Conservation (phyloP, 192 early-diverging fungal species). For the Mortierella hygrophila region DNA sequence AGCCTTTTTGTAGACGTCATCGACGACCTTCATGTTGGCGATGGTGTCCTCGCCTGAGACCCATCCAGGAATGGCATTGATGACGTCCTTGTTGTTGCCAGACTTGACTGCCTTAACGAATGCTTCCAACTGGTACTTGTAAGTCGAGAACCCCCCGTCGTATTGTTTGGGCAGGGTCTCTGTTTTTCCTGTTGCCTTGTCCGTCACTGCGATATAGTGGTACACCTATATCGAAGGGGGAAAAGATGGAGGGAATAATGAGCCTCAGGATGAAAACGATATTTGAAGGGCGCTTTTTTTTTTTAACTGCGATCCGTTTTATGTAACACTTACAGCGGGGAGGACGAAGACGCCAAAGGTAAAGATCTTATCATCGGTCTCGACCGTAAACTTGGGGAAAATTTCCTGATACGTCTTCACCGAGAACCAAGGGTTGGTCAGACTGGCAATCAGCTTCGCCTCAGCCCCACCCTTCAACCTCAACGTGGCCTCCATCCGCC, state of each 20-base stretch:
- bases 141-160: constrained; percentile 33
- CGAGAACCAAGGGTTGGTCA: constrained; percentile 36
- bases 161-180: constrained; percentile 42
- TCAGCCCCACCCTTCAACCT: constrained; percentile 14
- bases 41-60: constrained; percentile 39
- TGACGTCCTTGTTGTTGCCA: constrained; percentile 4
- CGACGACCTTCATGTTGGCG: constrained; percentile 46
- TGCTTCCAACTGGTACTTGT: constrained; percentile 51
- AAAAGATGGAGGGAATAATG: not conserved
- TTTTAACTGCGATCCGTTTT: no score
- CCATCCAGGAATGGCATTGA: constrained; percentile 39
- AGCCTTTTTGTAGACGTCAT: constrained; percentile 22
- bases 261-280: not conserved
- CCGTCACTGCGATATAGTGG: constrained; percentile 46
- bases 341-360: constrained; percentile 39
- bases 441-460: constrained; percentile 19
- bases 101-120: constrained; percentile 46
- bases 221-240: constrained; percentile 15
- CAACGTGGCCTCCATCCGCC: constrained; percentile 26
- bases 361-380: constrained; percentile 53
- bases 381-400: constrained; percentile 16
- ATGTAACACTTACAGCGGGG: constrained; percentile 21
- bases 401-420: constrained; percentile 20
- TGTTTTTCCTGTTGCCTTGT: constrained; percentile 48
- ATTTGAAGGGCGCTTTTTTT: no score